Evolutionary conservation across 495 filamentous ascomycete genomes (phyloP).

Genomic region (Ramalina peruviana): DNA sequence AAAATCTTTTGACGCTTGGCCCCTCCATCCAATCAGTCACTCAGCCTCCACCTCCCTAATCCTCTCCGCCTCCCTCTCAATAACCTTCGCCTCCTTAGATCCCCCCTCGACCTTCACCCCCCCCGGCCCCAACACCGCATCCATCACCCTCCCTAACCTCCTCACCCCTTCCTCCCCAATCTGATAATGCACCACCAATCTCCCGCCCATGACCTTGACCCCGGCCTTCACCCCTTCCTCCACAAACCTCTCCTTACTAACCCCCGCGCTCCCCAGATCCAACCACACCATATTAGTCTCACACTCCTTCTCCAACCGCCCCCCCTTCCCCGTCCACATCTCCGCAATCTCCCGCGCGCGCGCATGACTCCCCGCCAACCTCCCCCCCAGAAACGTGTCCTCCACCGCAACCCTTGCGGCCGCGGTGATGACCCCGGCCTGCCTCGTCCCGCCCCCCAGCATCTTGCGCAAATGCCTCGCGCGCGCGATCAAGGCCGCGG

Average conservation of each 20-base stretch:
- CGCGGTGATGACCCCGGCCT: conserved; percentile 40
- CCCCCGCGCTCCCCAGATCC: conserved; percentile 42
- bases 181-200: conserved; percentile 16
- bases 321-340: conserved; percentile 45
- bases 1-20: background rate
- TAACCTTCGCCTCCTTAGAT: background rate
- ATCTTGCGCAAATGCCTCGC: conserved; percentile 71
- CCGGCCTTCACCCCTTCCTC: conserved; percentile 10
- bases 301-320: conserved; percentile 27
- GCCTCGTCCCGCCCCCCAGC: conserved; percentile 71
- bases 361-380: conserved; percentile 44
- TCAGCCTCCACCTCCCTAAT: conserved; percentile 6
- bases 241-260: conserved; percentile 5
- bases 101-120: background rate
- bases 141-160: conserved; percentile 15
- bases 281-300: conserved; percentile 96
- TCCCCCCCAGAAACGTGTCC: conserved; percentile 54
- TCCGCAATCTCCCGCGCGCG: conserved; percentile 49
- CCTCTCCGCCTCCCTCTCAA: conserved; percentile 7
- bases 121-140: conserved; percentile 2
- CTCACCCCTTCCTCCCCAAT: conserved; percentile 11
- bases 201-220: conserved; percentile 13
- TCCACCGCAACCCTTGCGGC: conserved; percentile 34
- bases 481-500: conserved; percentile 47
- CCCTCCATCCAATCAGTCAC: background rate